Base-by-base conservation (phyloP, 192 early-diverging fungal species). In the Gonapodya prolifera region DNA sequence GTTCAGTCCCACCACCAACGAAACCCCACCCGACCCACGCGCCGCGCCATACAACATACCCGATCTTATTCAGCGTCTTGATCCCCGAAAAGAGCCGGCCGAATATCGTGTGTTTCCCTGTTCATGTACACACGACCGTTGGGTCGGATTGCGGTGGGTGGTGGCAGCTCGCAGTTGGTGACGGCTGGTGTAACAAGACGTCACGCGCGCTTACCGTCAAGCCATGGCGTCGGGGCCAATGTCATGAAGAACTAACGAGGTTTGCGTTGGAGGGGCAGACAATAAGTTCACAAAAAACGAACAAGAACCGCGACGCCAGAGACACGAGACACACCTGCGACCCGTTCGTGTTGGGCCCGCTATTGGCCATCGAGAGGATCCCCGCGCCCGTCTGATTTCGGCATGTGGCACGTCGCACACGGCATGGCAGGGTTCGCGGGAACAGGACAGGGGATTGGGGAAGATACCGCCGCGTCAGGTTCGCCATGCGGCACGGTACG, bases 351-450 rank as follows among this genome's bases (percentile, higher is more conserved):
- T 89, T 86, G 61, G 87, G 84, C 33, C 85, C 92, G 82, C 88
- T 86, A 81, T 96, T 96, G 33, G 94, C 94, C 94, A 95, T 96
- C 45, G 90, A 92, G 30, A 96, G 80, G 79, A 96, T 94, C 18
- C 94, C 94, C 69, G 94, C 94, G 69, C 94, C 94, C 23, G 91
- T 91, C 77, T 96, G 94, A 23, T 8, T 8, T 61, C 45, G 23
- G 23, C 23, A n/a, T n/a, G n/a, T n/a, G n/a, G n/a, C n/a, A n/a
- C n/a, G n/a, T n/a, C n/a, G n/a, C n/a, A n/a, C n/a, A 23, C 23
- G 45, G 23, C 45, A 61, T 61, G 45, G 45, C 45, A 8, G 23
- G 23, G 45, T 61, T 8, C 8, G 45, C 45, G 23, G 45, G 45
- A 61, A 61, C 8, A 8, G 23, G 45, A 8, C 8, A 61, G 8